Evolutionary conservation across 345 rosid species (phyloP), one percentile per base, ranked within the genome.

Genomic region (Gossypium turneri): DNA sequence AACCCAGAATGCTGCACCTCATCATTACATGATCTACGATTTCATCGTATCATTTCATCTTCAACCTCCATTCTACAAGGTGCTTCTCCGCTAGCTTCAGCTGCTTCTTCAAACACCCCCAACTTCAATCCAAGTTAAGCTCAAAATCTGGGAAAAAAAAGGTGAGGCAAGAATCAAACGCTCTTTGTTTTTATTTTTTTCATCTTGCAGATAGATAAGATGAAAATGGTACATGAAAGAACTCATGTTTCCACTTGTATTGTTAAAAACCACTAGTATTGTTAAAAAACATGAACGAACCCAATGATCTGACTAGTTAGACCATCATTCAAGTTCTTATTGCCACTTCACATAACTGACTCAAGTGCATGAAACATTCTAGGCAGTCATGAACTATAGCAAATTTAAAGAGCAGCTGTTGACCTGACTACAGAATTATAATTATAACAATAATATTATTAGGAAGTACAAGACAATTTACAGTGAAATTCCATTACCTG

Each of bases 401-500:
- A 52, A 77, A 53, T 43, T n/a, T 19, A 52, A 25, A 13, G 19
- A 58, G 22, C 22, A 9, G 24, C 47, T 51, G 52, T 45, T 13
- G 3, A 43, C 2, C 19, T 41, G 25, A 22, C 61, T 13, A 29
- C 57, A 56, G 53, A 47, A 16, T 56, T 41, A 67, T 27, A 22
- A 70, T 43, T 58, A 50, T 56, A 10, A 44, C 38, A 2, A 19
- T 12, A 13, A 48, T 48, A 48, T 48, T 2, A 22, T 0, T 47
- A 58, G 9, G 25, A 50, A 69, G 27, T 27, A 44, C 25, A 67
- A 58, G 61, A 38, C 43, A 50, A 58, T 11, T 44, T 19, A 66
- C 53, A 45, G 43, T 24, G 22, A 50, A 22, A 15, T 48, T 61
- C 13, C 75, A 71, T 78, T 81, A 87, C 88, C 90, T 84, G 77